Conservation (phyloP, 2,329 filamentous ascomycete species). For the Tolypocladium inflatum region DNA sequence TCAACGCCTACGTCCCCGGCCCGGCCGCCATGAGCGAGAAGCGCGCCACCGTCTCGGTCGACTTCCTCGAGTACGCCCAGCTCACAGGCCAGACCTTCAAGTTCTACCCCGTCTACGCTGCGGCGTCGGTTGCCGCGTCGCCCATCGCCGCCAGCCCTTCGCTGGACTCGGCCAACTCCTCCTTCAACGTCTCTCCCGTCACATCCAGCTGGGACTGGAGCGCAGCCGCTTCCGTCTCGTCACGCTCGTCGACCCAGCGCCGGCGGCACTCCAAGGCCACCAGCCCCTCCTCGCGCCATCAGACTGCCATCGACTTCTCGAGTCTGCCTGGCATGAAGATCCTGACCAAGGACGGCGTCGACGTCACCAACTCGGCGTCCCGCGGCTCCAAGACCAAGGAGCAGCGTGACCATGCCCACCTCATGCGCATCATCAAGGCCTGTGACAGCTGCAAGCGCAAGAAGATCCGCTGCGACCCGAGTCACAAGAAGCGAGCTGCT, state of each 20-base stretch:
- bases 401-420: slow-evolving; percentile 56
- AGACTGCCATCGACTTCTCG: slow-evolving; percentile 33
- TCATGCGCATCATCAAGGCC: slow-evolving; percentile 60
- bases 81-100: slow-evolving; percentile 49
- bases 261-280: slow-evolving; percentile 16
- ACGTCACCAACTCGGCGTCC: slow-evolving; percentile 53
- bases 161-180: slow-evolving; percentile 36
- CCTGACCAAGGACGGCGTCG: slow-evolving; percentile 52
- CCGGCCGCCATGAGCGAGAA: slow-evolving; percentile 46
- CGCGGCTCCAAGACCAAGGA: slow-evolving; percentile 58
- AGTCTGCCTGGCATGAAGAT: slow-evolving; percentile 56
- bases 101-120: slow-evolving; percentile 44
- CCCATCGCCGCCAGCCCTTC: slow-evolving; percentile 31
- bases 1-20: slow-evolving; percentile 48
- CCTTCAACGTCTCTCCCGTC: slow-evolving; percentile 39
- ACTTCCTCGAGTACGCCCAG: slow-evolving; percentile 46
- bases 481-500: slow-evolving; percentile 40
- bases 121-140: slow-evolving; percentile 24
- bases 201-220: slow-evolving; percentile 39
- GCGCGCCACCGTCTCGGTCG: slow-evolving; percentile 45
- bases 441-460: slow-evolving; percentile 53
- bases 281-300: slow-evolving; percentile 16
- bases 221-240: slow-evolving; percentile 18
- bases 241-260: slow-evolving; percentile 16
- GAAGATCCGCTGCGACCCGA: slow-evolving; percentile 54